Base-by-base conservation (phyloP, 2,329 filamentous ascomycete species). In the Xylariaceae sp. region DNA sequence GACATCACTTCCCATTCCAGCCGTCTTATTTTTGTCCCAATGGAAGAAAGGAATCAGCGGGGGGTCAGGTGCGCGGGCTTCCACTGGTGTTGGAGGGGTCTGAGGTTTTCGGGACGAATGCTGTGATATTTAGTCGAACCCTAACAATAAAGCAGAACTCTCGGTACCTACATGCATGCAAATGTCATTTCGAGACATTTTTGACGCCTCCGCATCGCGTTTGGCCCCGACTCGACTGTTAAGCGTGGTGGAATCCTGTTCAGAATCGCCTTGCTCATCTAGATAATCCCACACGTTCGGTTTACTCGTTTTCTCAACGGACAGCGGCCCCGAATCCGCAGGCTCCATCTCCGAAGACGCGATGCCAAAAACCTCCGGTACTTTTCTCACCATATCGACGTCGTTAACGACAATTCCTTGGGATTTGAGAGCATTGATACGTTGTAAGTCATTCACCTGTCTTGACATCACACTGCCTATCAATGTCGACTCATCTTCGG, bases 361-460 rank as follows among this genome's bases (percentile, higher is more conserved):
- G 15, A 39, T 15, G 11, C 33, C 18, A 15, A 45, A 42, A 10
- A 46, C 32, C 35, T 50, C 48, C 17, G 33, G 46, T 36, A 5
- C 42, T 22, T 22, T 36, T 7, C 44, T 47, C 3, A 49, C 10
- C 9, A 39, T 45, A n/a, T 9, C 15, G 2, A 40, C 14, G 17
- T 52, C 50, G 36, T 52, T 49, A 14, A 49, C 31, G 27, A 49
- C 12, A 4, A 49, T 49, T 19, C 50, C 50, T 7, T 42, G 11
- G 22, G 46, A 44, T 14, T 41, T 39, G 5, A 52, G 33, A 18
- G 15, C 35, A 2, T n/a, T 3, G 18, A 52, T 43, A 14, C 46
- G 50, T 40, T 39, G 42, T 18, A 27, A 15, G 31, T 41, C 41
- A 17, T 51, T 41, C 11, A 31, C 38, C 32, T 44, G 41, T 19